Base-by-base conservation (phyloP, 2,329 filamentous ascomycete species). In the Gnomoniopsis smithogilvyi region DNA sequence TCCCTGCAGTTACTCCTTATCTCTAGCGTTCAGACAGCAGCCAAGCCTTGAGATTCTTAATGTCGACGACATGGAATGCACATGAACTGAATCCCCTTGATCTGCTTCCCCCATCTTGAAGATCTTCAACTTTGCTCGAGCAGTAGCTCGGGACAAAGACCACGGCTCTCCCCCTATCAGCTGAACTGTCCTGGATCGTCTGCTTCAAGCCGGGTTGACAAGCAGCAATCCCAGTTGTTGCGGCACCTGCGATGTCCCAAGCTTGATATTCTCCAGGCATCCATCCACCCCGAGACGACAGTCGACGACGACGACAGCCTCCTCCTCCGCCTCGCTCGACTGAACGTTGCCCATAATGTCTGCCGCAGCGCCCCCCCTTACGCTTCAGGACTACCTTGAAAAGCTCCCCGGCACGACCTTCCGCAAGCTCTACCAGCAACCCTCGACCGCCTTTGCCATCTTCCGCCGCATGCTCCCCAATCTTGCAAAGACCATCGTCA, bases 381-480 rank as follows among this genome's bases (percentile, higher is more conserved):
- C 84, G 64, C 82, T 87, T 60, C 90, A 94, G 71, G 93, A 97
- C 71, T 98, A 96, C 76, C 88, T 98, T 72, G 93, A 98, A 82
- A 87, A 88, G 72, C 88, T 96, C 69, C 91, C 91, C 52, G 92
- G 93, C 64, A 92, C 90, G 46, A 96, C 92, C 38, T 96, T 98
- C 74, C 86, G 87, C 71, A 90, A 91, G 74, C 83, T 99, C 49
- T 99, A 99, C 80, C 90, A 93, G 77, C 93, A 97, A 79, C 95
- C 95, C 33, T 96, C 94, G 46, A 96, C 95, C 1, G 90, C 93
- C 41, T 86, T 99, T 65, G 95, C 95, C 65, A 93, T 99, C 69
- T 98, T 98, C 73, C 87, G 95, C 66, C 93, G 95, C 77, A 97
- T 99, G 92, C 84, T 99, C 60, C 92, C 95, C 59, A 90, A 96